Evolutionary conservation across 345 rosid genomes (phyloP), one percentile per base, ranked within the genome.

Genomic region (Alliaria petiolata): DNA sequence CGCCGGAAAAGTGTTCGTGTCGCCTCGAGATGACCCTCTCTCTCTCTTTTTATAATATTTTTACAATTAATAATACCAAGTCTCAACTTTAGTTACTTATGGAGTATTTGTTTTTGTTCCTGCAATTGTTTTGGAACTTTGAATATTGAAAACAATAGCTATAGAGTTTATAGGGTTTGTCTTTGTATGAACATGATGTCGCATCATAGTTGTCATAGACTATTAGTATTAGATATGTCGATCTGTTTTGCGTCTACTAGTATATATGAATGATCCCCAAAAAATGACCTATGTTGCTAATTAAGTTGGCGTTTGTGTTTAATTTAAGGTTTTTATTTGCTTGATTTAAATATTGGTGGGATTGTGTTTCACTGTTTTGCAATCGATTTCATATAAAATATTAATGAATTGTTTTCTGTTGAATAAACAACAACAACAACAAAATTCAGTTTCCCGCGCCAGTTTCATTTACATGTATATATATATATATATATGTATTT

Each of bases 1-100:
- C 93, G 85, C 92, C 89, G 89, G 95, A 85, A 89, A 91, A 89
- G 93, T 89, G 93, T 89, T 83, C 96, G 91, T 85, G 97, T 87
- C 91, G 84, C 91, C 96, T 89, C 87, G 96, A 81, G 75, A 76
- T 67, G 52, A 59, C 20, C 34, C 28, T 22, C 38, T 42, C 19
- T 54, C 38, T 28, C 38, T 31, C 39, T 53, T 20, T 34, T 16
- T 26, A 7, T 47, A 44, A 1, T 0, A 25, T 33, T 25, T 40
- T 66, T 39, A 16, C 10, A 15, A 28, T 49, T 69, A 47, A 69
- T 15, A 67, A 54, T 28, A 12, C 51, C 7, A 31, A 42, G 51
- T 46, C 44, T 55, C 46, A 64, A 11, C 64, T 22, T 63, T 71
- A 43, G 4, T 53, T 19, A 54, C n/a, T 22, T 39, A 3, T 11